These are phyloP conservation scores for Zygosaccharomyces pseudobailii DNA, from an alignment of 1,139 yeast species.

Conservation along the genomic window DNA sequence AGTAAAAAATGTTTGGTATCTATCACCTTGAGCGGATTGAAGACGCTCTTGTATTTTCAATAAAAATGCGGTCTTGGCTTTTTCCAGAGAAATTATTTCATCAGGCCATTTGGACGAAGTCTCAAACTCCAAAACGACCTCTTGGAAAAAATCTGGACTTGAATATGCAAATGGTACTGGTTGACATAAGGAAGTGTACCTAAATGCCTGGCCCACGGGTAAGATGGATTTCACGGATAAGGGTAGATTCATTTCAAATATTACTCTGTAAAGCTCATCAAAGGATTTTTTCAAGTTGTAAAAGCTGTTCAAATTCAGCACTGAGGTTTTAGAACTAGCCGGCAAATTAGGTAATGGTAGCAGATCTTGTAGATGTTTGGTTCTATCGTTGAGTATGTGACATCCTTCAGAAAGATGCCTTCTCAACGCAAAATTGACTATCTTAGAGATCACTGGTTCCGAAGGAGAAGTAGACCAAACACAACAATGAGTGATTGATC, in stretches of 20 bases:
- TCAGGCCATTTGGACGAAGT: slow-evolving; percentile 94
- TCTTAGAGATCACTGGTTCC: slow-evolving; percentile 63
- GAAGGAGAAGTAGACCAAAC: slow-evolving; percentile 66
- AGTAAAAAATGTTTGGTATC: slow-evolving; percentile 53
- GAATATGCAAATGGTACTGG: slow-evolving; percentile 82
- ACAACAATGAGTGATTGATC: slow-evolving; percentile 82
- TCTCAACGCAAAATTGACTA: slow-evolving; percentile 57
- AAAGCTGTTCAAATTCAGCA: slow-evolving; percentile 50
- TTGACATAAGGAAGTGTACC: slow-evolving; percentile 68
- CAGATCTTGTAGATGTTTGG: slow-evolving; percentile 42
- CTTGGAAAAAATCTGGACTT: slow-evolving; percentile 77
- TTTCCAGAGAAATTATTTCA: slow-evolving; percentile 76
- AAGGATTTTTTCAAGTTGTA: slow-evolving; percentile 59
- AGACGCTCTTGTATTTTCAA: slow-evolving; percentile 64
- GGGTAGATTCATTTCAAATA: slow-evolving; percentile 53
- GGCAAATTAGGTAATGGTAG: slow-evolving; percentile 62
- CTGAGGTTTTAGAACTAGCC: slow-evolving; percentile 49
- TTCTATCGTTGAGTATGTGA: slow-evolving; percentile 40
- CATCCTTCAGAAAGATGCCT: slow-evolving; percentile 54
- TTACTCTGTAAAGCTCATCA: slow-evolving; percentile 55
- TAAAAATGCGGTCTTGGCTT: slow-evolving; percentile 84
- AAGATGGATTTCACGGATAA: slow-evolving; percentile 63
- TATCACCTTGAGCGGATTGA: slow-evolving; percentile 41
- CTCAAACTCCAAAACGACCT: slow-evolving; percentile 80
- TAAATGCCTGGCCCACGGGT: slow-evolving; percentile 67